Percentiles rank a stretch among this genome's conserved stretches.
Conservation (phyloP, 805 yeast species). For the Grigorovia humatica region DNA sequence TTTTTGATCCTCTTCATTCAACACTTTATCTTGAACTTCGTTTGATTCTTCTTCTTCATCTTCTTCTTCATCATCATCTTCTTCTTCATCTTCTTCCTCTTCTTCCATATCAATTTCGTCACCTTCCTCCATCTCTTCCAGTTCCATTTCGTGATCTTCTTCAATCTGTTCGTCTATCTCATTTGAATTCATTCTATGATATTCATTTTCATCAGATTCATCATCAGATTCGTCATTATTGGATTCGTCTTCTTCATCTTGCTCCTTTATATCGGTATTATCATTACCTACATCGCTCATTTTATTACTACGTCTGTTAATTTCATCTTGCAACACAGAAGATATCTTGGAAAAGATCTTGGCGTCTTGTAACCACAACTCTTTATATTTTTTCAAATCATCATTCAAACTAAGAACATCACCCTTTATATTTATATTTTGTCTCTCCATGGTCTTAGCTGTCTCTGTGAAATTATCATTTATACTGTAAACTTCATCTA, state of each 20-base stretch:
- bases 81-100: neutral
- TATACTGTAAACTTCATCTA: conserved; percentile 12
- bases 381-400: conserved; percentile 20
- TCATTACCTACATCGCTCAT: conserved; percentile 1
- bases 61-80: conserved; percentile 1
- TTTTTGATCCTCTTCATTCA: conserved; percentile 1
- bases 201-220: conserved; percentile 1
- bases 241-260: conserved; percentile 2
- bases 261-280: neutral
- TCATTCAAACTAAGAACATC: conserved; percentile 16
- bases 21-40: neutral
- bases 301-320: conserved; percentile 12
- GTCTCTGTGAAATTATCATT: conserved; percentile 22
- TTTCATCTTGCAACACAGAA: conserved; percentile 18
- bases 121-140: neutral
- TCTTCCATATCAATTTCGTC: neutral
- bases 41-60: conserved; percentile 3
- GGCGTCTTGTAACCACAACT: conserved; percentile 26
- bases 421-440: conserved; percentile 16
- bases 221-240: conserved; percentile 8
- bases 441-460: conserved; percentile 13
- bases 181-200: neutral
- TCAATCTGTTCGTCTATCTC: neutral
- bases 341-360: conserved; percentile 21
- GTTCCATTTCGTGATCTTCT: neutral